phyloP scores from a whole-genome alignment of 192 early-diverging fungal genomes.

The Endogone sp. region DNA sequence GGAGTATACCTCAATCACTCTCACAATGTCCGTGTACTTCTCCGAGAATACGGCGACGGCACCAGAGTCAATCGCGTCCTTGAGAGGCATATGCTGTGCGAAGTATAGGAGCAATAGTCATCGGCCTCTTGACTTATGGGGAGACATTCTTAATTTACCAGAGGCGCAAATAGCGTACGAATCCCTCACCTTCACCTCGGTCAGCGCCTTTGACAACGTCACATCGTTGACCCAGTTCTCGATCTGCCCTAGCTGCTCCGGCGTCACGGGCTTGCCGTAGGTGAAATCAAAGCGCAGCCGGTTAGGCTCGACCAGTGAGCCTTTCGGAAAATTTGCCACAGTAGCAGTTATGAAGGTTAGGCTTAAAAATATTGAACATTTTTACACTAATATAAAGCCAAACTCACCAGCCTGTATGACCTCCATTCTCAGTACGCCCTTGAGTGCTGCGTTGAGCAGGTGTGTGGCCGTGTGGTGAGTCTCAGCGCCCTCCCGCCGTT shows the following conservation, averaged over 20 bases:
- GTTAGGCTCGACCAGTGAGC: conserved; percentile 45
- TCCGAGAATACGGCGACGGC: conserved; percentile 51
- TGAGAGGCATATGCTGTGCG: conserved; percentile 30
- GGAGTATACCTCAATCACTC: conserved; percentile 49
- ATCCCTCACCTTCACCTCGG: conserved; percentile 23
- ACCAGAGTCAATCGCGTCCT: conserved; percentile 44
- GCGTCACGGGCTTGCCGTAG: conserved; percentile 38
- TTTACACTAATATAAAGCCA: neutral
- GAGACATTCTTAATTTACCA: neutral
- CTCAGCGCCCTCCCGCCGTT: conserved; percentile 37
- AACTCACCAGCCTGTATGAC: conserved; percentile 48
- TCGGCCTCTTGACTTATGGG: too few relatives aligned
- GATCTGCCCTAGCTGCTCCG: conserved; percentile 37
- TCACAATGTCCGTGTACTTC: conserved; percentile 50
- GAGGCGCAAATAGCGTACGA: too few relatives aligned
- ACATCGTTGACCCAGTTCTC: conserved; percentile 49
- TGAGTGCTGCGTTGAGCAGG: conserved; percentile 49
- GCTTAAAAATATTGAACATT: too few relatives aligned
- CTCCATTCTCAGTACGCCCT: conserved; percentile 34
- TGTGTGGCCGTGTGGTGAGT: conserved; percentile 59
- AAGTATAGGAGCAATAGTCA: too few relatives aligned
- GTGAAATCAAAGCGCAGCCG: conserved; percentile 59
- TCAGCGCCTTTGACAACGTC: conserved; percentile 26
- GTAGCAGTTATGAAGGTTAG: neutral
- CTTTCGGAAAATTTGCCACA: too few relatives aligned